Conservation (phyloP, 2,329 filamentous ascomycete species). For the Biscogniauxia marginata region DNA sequence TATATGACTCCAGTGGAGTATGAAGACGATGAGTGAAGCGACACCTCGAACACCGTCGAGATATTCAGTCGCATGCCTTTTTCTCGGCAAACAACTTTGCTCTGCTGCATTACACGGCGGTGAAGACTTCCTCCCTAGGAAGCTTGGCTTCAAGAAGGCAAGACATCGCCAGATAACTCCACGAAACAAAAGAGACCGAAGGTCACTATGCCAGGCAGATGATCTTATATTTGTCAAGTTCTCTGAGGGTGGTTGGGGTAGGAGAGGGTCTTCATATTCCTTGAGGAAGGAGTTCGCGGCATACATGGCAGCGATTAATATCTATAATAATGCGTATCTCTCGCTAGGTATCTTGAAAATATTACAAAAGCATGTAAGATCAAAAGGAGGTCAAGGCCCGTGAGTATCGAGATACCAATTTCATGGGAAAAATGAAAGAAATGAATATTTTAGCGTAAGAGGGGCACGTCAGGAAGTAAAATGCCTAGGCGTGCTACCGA, state of each 20-base stretch:
- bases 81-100: constrained; percentile 13
- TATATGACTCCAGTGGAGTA: constrained; percentile 37
- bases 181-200: constrained; percentile 13
- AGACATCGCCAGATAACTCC: constrained; percentile 16
- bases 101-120: constrained; percentile 11
- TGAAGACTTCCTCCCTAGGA: constrained; percentile 23
- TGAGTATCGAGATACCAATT: background rate
- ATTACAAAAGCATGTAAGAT: background rate
- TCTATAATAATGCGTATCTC: background rate
- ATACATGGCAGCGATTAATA: constrained; percentile 16
- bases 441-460: background rate
- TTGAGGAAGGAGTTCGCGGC: constrained; percentile 9
- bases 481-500: background rate
- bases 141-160: constrained; percentile 28
- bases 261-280: constrained; percentile 27
- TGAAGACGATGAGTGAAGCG: constrained; percentile 41
- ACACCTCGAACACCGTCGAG: constrained; percentile 41
- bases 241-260: constrained; percentile 15
- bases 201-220: background rate
- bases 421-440: background rate
- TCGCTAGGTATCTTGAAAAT: constrained; percentile 1
- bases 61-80: constrained; percentile 36
- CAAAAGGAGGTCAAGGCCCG: background rate
- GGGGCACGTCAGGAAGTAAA: background rate
- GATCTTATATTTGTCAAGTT: constrained; percentile 6